Conservation (phyloP, 106 monocot species). For the Dioscorea dumetorum region DNA sequence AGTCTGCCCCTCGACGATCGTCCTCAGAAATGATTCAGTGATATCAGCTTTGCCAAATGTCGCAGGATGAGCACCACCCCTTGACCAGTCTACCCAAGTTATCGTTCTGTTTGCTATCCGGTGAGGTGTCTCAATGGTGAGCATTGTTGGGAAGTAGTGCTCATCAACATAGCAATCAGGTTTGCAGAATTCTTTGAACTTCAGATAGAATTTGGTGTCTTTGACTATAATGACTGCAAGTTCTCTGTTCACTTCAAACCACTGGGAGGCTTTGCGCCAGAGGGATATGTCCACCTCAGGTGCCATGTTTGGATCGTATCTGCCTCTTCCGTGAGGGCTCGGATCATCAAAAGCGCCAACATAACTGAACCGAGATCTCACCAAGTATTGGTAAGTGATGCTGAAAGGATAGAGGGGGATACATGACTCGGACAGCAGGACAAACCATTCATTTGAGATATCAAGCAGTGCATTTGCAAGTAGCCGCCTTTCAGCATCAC, state of each 20-base stretch:
- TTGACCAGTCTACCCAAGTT: constrained; percentile 39
- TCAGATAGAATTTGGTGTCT: constrained; percentile 40
- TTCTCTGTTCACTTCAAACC: constrained; percentile 41
- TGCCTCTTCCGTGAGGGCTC: constrained; percentile 29
- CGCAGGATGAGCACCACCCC: constrained; percentile 43
- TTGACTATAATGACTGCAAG: constrained; percentile 26
- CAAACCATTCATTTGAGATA: constrained; percentile 45
- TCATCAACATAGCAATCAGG: constrained; percentile 55
- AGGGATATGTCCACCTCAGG: constrained; percentile 27
- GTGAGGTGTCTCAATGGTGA: constrained; percentile 28
- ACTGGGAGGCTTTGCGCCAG: constrained; percentile 69
- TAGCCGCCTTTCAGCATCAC: constrained; percentile 55
- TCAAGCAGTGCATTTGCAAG: constrained; percentile 69
- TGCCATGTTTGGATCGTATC: constrained; percentile 32
- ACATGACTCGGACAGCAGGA: constrained; percentile 57
- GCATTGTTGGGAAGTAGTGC: constrained; percentile 65
- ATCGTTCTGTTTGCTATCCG: constrained; percentile 31
- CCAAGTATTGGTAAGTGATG: constrained; percentile 31
- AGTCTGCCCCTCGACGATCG: constrained; percentile 4
- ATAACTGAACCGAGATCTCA: constrained; percentile 28
- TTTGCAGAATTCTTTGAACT: constrained; percentile 36
- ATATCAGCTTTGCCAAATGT: constrained; percentile 34
- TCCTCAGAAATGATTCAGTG: constrained; percentile 20
- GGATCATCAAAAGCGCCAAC: constrained; percentile 34
- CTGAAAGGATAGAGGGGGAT: constrained; percentile 57